These are phyloP conservation scores for Chrysochromulina tobinii DNA, from an alignment of 78 protist species.

Conservation along the genomic window DNA sequence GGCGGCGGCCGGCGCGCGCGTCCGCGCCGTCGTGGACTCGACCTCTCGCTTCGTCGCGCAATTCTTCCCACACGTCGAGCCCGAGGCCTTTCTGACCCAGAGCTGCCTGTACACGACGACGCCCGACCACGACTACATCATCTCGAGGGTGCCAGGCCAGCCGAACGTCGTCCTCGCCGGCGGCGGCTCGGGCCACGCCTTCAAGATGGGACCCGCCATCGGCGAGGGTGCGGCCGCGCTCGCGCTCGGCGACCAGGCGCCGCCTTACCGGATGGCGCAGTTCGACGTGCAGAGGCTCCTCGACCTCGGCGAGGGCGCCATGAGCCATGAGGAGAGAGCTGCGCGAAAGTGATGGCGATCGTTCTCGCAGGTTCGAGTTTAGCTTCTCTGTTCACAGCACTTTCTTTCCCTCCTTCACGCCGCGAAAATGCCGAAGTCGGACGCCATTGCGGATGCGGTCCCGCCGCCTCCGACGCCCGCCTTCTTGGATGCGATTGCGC, in stretches of 20 bases:
- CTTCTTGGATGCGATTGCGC: too few species aligned
- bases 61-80: background rate
- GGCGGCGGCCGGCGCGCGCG: background rate
- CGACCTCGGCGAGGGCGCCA: too few species aligned
- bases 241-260: background rate
- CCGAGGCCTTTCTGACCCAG: background rate
- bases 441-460: too few species aligned
- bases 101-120: background rate
- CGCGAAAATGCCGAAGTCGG: too few species aligned
- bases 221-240: background rate
- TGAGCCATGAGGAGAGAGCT: too few species aligned
- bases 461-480: too few species aligned
- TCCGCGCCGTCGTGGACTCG: background rate
- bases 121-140: background rate
- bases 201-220: background rate
- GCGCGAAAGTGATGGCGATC: too few species aligned
- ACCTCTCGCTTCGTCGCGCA: background rate
- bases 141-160: background rate
- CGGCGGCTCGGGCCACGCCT: constrained; percentile 5
- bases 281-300: background rate
- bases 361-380: too few species aligned
- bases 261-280: background rate
- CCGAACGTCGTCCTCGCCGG: background rate
- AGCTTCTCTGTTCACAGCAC: too few species aligned
- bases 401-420: too few species aligned